These are phyloP conservation scores for Neoscytalidium dimidiatum DNA, from an alignment of 2,329 filamentous ascomycete genomes.

Conservation along the genomic window DNA sequence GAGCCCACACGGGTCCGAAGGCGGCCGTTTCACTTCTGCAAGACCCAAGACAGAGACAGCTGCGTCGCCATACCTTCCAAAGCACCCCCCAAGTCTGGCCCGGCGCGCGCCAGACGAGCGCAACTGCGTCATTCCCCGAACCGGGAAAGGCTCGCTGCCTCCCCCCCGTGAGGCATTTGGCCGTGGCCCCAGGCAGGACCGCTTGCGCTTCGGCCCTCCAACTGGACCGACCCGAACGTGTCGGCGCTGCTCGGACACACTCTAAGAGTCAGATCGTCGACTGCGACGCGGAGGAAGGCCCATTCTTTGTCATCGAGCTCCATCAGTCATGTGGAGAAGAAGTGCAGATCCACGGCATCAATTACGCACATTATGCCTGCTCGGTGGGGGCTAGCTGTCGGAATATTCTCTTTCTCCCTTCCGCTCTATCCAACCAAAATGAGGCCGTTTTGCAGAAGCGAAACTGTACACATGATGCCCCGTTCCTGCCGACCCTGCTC, in stretches of 20 bases:
- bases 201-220: slow-evolving; percentile 8
- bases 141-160: not conserved
- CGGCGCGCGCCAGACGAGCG: not conserved
- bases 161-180: slow-evolving; percentile 9
- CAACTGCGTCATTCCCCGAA: slow-evolving; percentile 6
- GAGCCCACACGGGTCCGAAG: not conserved
- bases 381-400: not conserved
- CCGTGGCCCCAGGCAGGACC: not conserved
- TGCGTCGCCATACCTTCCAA: slow-evolving; percentile 2
- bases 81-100: not conserved
- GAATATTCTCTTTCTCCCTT: not conserved
- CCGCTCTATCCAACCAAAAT: slow-evolving; percentile 9
- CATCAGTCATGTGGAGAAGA: slow-evolving; percentile 16
- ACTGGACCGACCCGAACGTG: slow-evolving; percentile 2
- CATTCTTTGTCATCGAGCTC: slow-evolving; percentile 5
- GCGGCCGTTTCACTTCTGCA: slow-evolving; percentile 15
- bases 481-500: not conserved
- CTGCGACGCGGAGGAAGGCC: not conserved
- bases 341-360: slow-evolving; percentile 5
- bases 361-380: slow-evolving; percentile 11
- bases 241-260: slow-evolving; percentile 9
- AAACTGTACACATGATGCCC: not conserved
- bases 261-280: slow-evolving; percentile 10
- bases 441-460: slow-evolving; percentile 1
- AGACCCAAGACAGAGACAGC: not conserved